phyloP scores from a whole-genome alignment of 1,284 basidiomycete genomes.

The Ceratobasidium sp. region DNA sequence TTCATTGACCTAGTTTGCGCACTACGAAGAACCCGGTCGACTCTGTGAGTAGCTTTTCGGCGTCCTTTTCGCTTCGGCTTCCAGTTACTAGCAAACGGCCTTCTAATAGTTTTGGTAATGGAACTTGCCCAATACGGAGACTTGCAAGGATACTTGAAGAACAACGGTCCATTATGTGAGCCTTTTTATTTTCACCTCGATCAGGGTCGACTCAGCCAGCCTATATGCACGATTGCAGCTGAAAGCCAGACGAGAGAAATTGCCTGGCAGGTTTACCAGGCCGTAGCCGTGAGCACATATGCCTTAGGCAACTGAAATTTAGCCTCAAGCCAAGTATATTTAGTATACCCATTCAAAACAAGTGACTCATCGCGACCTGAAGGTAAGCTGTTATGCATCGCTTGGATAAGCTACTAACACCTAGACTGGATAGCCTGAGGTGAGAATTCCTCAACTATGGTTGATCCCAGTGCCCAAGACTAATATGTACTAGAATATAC shows the following conservation, averaged over 20 bases:
- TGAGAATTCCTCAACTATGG: neutral
- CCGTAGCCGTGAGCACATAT: conserved; percentile 22
- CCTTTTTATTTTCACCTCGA: neutral
- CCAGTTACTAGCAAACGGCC: neutral
- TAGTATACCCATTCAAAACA: conserved; percentile 37
- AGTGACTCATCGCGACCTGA: conserved; percentile 37
- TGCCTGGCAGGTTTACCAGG: conserved; percentile 38
- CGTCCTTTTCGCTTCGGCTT: neutral
- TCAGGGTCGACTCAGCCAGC: neutral
- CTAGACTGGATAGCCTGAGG: conserved; percentile 18
- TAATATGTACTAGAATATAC: conserved; percentile 17
- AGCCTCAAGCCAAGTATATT: neutral
- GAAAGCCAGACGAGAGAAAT: conserved; percentile 22
- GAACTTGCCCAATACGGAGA: conserved; percentile 34
- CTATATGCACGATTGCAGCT: neutral
- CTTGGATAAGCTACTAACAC: neutral
- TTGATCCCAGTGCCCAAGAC: neutral
- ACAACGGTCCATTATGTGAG: conserved; percentile 30
- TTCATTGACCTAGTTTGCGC: neutral
- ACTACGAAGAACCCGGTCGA: conserved; percentile 31
- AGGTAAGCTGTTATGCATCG: conserved; percentile 1
- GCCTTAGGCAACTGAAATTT: neutral
- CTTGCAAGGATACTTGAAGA: conserved; percentile 34
- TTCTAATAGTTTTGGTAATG: conserved; percentile 30
- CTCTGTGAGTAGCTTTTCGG: conserved; percentile 20